Evolutionary conservation across 2,329 filamentous ascomycete species (phyloP).

Genomic region (Aspergillus ibericus): DNA sequence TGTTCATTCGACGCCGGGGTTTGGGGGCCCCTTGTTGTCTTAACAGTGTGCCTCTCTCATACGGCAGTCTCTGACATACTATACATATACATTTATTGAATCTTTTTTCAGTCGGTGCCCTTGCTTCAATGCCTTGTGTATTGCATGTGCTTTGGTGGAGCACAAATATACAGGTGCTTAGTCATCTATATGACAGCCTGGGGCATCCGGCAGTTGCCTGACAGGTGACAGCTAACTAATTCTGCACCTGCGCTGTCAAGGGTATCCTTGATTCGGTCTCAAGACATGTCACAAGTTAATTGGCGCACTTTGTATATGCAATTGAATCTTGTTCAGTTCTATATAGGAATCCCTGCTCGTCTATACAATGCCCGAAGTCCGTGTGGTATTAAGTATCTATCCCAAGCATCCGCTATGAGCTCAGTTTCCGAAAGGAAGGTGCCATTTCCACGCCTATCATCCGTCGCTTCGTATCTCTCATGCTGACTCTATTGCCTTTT

Average conservation of each 20-base stretch:
- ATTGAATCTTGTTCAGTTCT: neutral
- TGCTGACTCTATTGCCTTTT: neutral
- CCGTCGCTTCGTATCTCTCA: neutral
- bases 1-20: no score
- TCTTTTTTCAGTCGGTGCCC: no score
- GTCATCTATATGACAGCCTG: neutral
- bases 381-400: slow-evolving; percentile 8
- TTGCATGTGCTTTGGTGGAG: neutral
- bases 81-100: no score
- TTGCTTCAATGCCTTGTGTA: no score
- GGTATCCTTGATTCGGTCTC: neutral
- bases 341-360: neutral
- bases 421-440: neutral
- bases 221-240: neutral
- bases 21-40: no score
- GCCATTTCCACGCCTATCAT: neutral
- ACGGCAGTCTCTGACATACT: no score
- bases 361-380: neutral
- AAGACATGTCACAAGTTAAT: neutral
- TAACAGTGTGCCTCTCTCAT: no score
- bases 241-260: neutral
- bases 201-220: neutral
- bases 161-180: neutral
- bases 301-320: neutral
- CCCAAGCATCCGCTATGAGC: neutral